These are phyloP conservation scores for Drechslera avenae DNA, from an alignment of 2,329 filamentous ascomycete species.

Conservation along the genomic window DNA sequence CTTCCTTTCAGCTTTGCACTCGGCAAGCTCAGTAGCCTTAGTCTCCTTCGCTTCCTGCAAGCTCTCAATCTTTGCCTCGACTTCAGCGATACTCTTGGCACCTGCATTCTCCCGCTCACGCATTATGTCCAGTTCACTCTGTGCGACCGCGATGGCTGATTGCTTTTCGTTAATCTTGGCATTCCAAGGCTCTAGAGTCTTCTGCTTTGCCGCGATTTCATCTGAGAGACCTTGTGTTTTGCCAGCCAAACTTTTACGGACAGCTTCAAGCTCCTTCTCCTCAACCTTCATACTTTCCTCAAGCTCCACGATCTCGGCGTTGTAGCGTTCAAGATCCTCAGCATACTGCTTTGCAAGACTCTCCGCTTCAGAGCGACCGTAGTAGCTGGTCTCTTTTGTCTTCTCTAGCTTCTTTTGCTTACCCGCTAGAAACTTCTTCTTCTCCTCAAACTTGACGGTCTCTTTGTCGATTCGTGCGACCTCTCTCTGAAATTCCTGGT, in stretches of 20 bases:
- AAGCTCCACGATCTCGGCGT: slow-evolving; percentile 73
- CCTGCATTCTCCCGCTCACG: slow-evolving; percentile 88
- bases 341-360: slow-evolving; percentile 78
- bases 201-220: slow-evolving; percentile 89
- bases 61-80: slow-evolving; percentile 74
- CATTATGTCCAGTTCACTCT: slow-evolving; percentile 91
- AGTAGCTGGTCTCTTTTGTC: slow-evolving; percentile 76
- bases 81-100: slow-evolving; percentile 80
- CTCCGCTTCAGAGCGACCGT: slow-evolving; percentile 73
- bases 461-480: slow-evolving; percentile 95
- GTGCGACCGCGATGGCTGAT: slow-evolving; percentile 89
- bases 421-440: slow-evolving; percentile 87
- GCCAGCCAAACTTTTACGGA: slow-evolving; percentile 86
- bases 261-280: slow-evolving; percentile 79
- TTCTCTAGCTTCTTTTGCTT: slow-evolving; percentile 98
- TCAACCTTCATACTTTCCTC: slow-evolving; percentile 78
- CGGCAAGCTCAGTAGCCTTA: slow-evolving; percentile 76
- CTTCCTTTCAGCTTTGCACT: slow-evolving; percentile 73
- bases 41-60: slow-evolving; percentile 73
- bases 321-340: slow-evolving; percentile 77
- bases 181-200: slow-evolving; percentile 92
- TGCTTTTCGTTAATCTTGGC: slow-evolving; percentile 97
- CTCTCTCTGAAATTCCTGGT: slow-evolving; percentile 80
- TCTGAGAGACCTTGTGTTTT: slow-evolving; percentile 96
- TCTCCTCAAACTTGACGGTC: slow-evolving; percentile 95